Base-by-base conservation (phyloP, 306 rosid genomes). In the Hippophae gyantsensis region DNA sequence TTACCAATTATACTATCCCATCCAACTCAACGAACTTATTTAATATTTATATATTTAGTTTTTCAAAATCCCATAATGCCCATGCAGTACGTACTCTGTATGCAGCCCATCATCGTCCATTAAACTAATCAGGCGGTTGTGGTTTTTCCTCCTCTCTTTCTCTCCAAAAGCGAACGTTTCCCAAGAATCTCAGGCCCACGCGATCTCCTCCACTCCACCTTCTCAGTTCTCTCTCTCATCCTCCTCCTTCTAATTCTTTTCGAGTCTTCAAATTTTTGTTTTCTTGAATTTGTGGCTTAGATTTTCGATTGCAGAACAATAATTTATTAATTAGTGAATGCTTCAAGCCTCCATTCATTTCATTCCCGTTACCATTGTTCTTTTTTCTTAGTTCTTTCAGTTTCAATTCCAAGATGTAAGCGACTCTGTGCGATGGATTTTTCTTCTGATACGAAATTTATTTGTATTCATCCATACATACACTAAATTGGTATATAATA, bases 171-270 rank as follows among this genome's bases (percentile, higher is more conserved):
- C n/a, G 3, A 11, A 8, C 70, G 48, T 54, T 60, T 65, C 62
- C 27, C 54, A 61, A 54, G 73, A 48, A 62, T 61, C 67, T 57
- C 67, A 69, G 72, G 77, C 79, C 80, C 84, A 74, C 81, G 58
- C 75, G 77, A 80, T 70, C 70, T 63, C 67, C 57, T 59, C 67
- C 48, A 14, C 55, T 38, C 43, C 25, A 25, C 43, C 54, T 56
- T 10, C 62, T 57, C 58, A 18, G 9, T 52, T 42, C 25, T 51
- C 7, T 50, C 27, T 8, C 10, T 10, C 13, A 5, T 26, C 56
- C 59, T 58, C 13, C 48, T 10, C 58, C 7, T 42, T 45, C 45
- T 44, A 32, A n/a, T 9, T 52, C 26, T 10, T 26, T 51, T 6
- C 46, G 32, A 12, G 32, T 48, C 64, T 42, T 42, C 49, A 8